A percentile compares a stretch with the other conserved stretches of the same genome.
phyloP scores from a whole-genome alignment of 352 stramenopile genomes.

The Lagenidium giganteum region DNA sequence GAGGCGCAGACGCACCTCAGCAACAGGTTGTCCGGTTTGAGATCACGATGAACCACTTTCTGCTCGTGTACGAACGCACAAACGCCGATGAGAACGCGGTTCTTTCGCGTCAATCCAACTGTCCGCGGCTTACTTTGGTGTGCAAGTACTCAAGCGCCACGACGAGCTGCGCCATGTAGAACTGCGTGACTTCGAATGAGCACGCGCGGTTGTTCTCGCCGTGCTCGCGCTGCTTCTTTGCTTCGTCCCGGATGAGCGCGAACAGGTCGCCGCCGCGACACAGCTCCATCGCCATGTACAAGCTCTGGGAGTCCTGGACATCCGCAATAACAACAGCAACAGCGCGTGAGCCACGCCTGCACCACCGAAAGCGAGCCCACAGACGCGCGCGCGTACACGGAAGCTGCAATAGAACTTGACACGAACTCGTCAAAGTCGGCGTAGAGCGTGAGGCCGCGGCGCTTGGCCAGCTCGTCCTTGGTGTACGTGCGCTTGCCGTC shows the following conservation, averaged over 20 bases:
- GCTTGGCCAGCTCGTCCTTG: conserved; percentile 76
- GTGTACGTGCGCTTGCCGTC: conserved; percentile 87
- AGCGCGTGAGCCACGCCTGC: no score
- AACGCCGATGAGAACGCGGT: no score
- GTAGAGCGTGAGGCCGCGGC: conserved; percentile 87
- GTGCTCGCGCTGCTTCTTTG: conserved; percentile 41
- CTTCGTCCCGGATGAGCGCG: conserved; percentile 55
- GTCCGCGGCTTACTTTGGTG: conserved; percentile 35
- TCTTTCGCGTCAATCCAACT: no score
- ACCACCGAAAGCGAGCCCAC: no score
- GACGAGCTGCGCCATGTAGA: conserved; percentile 90
- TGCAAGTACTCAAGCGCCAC: conserved; percentile 92
- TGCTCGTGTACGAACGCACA: conserved; percentile 22
- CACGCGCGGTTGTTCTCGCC: conserved; percentile 49
- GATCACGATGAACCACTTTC: conserved; percentile 93
- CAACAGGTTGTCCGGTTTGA: conserved; percentile 88
- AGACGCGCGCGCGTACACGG: conserved; percentile 44
- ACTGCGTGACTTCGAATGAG: conserved; percentile 65
- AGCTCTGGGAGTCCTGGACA: conserved; percentile 65
- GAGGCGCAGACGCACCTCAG: conserved; percentile 26
- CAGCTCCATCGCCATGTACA: conserved; percentile 83
- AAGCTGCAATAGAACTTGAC: conserved; percentile 83
- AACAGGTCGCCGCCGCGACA: conserved; percentile 67
- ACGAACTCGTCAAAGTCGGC: conserved; percentile 91
- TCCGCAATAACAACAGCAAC: no score